phyloP scores from a whole-genome alignment of 768 basidiomycete genomes.

The Mrakia blollopis region DNA sequence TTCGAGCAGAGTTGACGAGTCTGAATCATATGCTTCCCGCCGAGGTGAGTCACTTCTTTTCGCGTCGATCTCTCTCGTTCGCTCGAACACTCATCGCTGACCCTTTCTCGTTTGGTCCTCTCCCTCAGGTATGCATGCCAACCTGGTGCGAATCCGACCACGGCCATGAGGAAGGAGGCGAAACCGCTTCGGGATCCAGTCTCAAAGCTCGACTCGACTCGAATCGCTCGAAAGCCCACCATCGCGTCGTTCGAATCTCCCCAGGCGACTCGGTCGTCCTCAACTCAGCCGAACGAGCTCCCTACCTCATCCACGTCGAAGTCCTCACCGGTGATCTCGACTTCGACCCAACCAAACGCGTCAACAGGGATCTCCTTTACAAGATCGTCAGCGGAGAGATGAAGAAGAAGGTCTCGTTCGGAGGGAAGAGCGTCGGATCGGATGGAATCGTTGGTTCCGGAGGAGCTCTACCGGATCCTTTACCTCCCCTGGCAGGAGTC shows the following conservation, averaged over 20 bases:
- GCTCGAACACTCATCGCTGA: neutral
- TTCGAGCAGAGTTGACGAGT: slow-evolving; percentile 89
- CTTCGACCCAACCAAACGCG: slow-evolving; percentile 76
- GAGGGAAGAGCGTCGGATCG: slow-evolving; percentile 14
- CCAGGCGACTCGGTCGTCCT: slow-evolving; percentile 96
- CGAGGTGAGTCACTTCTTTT: slow-evolving; percentile 56
- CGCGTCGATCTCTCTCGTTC: neutral
- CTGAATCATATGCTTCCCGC: slow-evolving; percentile 94
- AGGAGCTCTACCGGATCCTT: slow-evolving; percentile 14
- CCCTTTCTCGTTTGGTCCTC: neutral
- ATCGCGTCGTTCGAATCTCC: slow-evolving; percentile 92
- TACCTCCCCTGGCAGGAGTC: slow-evolving; percentile 26
- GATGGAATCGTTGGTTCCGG: slow-evolving; percentile 26
- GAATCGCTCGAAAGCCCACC: slow-evolving; percentile 61
- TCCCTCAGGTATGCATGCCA: slow-evolving; percentile 46
- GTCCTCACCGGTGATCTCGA: slow-evolving; percentile 84
- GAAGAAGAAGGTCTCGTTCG: slow-evolving; percentile 36
- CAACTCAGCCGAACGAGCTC: slow-evolving; percentile 94
- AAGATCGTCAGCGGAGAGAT: slow-evolving; percentile 46
- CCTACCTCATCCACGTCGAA: slow-evolving; percentile 87
- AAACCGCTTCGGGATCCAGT: slow-evolving; percentile 44
- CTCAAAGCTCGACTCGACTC: slow-evolving; percentile 54
- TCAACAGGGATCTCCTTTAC: slow-evolving; percentile 77
- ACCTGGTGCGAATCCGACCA: slow-evolving; percentile 48
- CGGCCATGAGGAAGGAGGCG: slow-evolving; percentile 45